These are phyloP conservation scores for Gossypium turneri DNA, from an alignment of 345 rosid genomes.

Conservation along the genomic window DNA sequence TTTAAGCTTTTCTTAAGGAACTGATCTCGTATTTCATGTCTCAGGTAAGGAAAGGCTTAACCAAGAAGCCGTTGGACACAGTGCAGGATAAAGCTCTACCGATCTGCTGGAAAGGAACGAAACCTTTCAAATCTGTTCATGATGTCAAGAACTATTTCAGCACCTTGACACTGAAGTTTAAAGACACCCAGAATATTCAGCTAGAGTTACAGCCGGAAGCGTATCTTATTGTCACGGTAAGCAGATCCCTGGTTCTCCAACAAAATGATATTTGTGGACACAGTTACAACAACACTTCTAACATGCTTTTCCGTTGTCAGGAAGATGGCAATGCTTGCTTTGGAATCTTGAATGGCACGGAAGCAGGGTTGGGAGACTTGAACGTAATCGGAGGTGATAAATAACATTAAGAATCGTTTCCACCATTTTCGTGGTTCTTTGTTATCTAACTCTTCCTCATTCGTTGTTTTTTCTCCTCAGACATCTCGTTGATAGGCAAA, in stretches of 20 bases:
- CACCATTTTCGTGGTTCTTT: not conserved
- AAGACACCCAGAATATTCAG: constrained; percentile 41
- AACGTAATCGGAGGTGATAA: constrained; percentile 53
- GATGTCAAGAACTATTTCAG: constrained; percentile 60
- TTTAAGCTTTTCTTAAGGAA: constrained; percentile 9
- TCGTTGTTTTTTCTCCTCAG: constrained; percentile 21
- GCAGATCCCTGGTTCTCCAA: constrained; percentile 10
- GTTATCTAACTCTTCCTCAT: not conserved
- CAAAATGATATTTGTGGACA: not conserved
- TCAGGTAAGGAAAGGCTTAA: constrained; percentile 42
- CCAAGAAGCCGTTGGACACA: constrained; percentile 47
- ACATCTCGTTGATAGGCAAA: constrained; percentile 53
- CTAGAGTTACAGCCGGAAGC: constrained; percentile 54
- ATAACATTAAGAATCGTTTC: not conserved
- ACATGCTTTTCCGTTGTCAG: constrained; percentile 30
- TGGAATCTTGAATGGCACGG: constrained; percentile 72
- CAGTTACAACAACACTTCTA: not conserved
- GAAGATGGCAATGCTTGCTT: constrained; percentile 69
- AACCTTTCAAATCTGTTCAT: constrained; percentile 41
- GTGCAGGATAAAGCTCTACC: constrained; percentile 62
- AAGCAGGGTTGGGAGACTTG: constrained; percentile 39
- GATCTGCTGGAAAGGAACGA: constrained; percentile 79
- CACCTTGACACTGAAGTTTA: constrained; percentile 49
- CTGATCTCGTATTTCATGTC: constrained; percentile 12
- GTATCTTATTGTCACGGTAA: constrained; percentile 74